Conservation (phyloP, 2,329 filamentous ascomycete species). For the Ophiocordyceps camponoti-saundersi region DNA sequence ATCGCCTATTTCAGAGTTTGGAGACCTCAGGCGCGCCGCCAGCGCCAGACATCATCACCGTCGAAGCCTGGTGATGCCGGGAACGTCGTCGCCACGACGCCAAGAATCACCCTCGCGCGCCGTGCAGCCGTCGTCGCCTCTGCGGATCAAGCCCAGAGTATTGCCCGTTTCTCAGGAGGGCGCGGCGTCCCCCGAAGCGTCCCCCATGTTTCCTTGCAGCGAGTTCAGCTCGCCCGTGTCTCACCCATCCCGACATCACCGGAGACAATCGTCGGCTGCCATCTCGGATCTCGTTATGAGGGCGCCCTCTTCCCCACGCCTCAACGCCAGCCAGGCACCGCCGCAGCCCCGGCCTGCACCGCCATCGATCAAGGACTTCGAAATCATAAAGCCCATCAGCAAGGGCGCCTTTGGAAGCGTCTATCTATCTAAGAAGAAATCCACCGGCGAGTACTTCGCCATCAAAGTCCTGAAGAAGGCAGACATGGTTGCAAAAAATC, state of each 20-base stretch:
- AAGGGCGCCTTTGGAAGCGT: slow-evolving; percentile 97
- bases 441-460: slow-evolving; percentile 93
- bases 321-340: slow-evolving; percentile 58
- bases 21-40: slow-evolving; percentile 55
- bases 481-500: slow-evolving; percentile 99
- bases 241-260: slow-evolving; percentile 47
- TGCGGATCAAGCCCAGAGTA: slow-evolving; percentile 71
- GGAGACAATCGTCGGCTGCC: slow-evolving; percentile 80
- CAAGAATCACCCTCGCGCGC: slow-evolving; percentile 77
- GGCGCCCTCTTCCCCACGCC: slow-evolving; percentile 65
- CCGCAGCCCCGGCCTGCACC: slow-evolving; percentile 78
- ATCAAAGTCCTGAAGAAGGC: slow-evolving; percentile 98
- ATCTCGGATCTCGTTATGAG: slow-evolving; percentile 52
- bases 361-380: slow-evolving; percentile 96
- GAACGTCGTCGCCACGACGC: slow-evolving; percentile 61
- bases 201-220: slow-evolving; percentile 67
- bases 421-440: slow-evolving; percentile 96
- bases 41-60: slow-evolving; percentile 74
- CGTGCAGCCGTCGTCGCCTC: slow-evolving; percentile 67
- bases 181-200: slow-evolving; percentile 71
- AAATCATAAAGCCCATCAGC: slow-evolving; percentile 98
- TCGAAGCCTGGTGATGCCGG: slow-evolving; percentile 68
- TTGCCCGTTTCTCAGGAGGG: slow-evolving; percentile 42
- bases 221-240: slow-evolving; percentile 66
- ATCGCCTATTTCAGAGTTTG: slow-evolving; percentile 78